Percentiles rank a stretch among this genome's conserved stretches.
Conservation (phyloP, 2,329 filamentous ascomycete species). For the Tolypocladium sp. region DNA sequence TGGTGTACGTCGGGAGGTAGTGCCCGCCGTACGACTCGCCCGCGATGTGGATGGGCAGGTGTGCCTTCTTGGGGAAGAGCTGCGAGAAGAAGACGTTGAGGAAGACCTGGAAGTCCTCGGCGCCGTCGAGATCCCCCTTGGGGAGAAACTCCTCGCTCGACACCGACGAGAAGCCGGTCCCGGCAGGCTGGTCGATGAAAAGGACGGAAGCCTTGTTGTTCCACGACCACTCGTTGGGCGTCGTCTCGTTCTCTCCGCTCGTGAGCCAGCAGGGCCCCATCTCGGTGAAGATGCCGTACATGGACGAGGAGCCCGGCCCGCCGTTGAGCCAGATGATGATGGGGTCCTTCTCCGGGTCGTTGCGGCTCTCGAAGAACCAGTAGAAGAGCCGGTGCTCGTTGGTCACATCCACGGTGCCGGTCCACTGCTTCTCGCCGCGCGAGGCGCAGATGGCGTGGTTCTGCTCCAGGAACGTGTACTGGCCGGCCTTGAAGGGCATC, state of each 20-base stretch:
- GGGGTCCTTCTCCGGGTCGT: conserved; percentile 17
- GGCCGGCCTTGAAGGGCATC: background rate
- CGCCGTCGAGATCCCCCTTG: conserved; percentile 20
- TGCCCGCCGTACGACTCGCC: conserved; percentile 21
- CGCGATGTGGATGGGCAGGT: conserved; percentile 31
- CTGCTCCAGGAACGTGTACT: background rate
- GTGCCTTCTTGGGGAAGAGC: conserved; percentile 26
- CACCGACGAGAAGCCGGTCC: conserved; percentile 22
- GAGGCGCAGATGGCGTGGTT: background rate
- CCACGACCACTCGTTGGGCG: conserved; percentile 50
- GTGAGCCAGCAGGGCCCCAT: conserved; percentile 44
- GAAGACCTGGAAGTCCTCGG: conserved; percentile 37
- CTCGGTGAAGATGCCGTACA: conserved; percentile 43
- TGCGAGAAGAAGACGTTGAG: conserved; percentile 34
- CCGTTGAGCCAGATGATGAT: conserved; percentile 51
- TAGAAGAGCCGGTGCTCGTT: conserved; percentile 4
- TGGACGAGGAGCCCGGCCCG: conserved; percentile 45
- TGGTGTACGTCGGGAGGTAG: conserved; percentile 1
- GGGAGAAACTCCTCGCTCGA: conserved; percentile 18
- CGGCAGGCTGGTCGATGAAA: conserved; percentile 17
- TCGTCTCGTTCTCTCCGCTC: conserved; percentile 36
- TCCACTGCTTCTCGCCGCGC: conserved; percentile 4
- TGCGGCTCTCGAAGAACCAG: conserved; percentile 20
- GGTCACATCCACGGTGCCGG: conserved; percentile 3
- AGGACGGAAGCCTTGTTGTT: conserved; percentile 35